phyloP scores from a whole-genome alignment of 148 eudicot species.

The Dysphania ambrosioides region DNA sequence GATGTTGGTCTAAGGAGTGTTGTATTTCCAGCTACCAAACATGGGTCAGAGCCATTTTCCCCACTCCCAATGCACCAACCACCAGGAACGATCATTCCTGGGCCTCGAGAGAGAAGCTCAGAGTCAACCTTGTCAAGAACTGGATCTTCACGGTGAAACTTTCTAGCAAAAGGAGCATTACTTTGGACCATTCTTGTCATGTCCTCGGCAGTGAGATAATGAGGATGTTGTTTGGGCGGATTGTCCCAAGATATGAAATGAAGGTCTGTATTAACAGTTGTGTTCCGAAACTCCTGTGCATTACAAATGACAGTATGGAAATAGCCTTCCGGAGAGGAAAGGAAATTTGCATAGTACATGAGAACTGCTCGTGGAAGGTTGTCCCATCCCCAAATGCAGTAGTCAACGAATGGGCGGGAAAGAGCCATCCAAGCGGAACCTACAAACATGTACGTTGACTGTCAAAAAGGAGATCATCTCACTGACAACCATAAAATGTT shows the following conservation, averaged over 20 bases:
- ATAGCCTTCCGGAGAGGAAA: conserved; percentile 62
- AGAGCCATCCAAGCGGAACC: conserved; percentile 67
- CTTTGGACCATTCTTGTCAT: conserved; percentile 44
- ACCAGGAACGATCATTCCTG: conserved; percentile 50
- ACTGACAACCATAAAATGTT: neutral
- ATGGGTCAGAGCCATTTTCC: conserved; percentile 54
- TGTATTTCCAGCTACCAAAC: conserved; percentile 41
- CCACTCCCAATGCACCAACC: conserved; percentile 51
- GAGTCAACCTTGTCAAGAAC: conserved; percentile 52
- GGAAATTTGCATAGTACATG: conserved; percentile 55
- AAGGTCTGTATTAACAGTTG: conserved; percentile 56
- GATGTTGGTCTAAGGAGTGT: conserved; percentile 43
- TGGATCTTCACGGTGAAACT: conserved; percentile 45
- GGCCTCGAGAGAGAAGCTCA: conserved; percentile 46
- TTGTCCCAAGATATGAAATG: conserved; percentile 61
- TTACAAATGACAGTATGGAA: conserved; percentile 58
- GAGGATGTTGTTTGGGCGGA: conserved; percentile 64
- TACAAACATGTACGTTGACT: conserved; percentile 11
- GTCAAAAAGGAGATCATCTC: conserved; percentile 1
- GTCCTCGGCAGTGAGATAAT: conserved; percentile 46
- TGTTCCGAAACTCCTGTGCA: conserved; percentile 45
- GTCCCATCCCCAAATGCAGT: conserved; percentile 70
- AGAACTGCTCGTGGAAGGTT: conserved; percentile 50
- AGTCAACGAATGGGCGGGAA: conserved; percentile 49
- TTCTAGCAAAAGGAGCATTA: conserved; percentile 56